A percentile compares a stretch with the other conserved stretches of the same genome.
Evolutionary conservation across 345 rosid species (phyloP).

Genomic region (Eutrema japonicum): DNA sequence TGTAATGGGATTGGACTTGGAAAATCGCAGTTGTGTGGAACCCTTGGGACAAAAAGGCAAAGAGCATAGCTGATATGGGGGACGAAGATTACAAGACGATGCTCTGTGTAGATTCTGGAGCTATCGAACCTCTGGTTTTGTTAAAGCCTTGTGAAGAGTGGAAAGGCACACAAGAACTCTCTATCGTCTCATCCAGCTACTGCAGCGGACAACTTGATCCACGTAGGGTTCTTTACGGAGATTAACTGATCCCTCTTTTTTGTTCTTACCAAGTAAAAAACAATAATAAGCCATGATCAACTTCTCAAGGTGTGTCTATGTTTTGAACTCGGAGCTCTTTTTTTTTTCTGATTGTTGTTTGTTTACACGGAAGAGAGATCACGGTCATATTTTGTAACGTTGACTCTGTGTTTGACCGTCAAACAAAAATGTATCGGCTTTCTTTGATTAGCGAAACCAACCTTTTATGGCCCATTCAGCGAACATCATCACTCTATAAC

Average conservation of each 20-base stretch:
- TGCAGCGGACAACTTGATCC: constrained; percentile 98
- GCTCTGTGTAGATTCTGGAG: constrained; percentile 87
- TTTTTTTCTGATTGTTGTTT: not conserved
- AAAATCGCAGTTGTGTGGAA: constrained; percentile 79
- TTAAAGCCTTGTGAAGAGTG: constrained; percentile 90
- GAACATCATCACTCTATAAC: constrained; percentile 3
- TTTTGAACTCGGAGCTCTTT: constrained; percentile 33
- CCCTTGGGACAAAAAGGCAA: constrained; percentile 93
- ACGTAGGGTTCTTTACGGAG: constrained; percentile 72
- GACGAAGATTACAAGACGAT: constrained; percentile 85
- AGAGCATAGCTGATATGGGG: constrained; percentile 77
- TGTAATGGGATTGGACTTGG: constrained; percentile 17
- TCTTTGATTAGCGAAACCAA: constrained; percentile 14
- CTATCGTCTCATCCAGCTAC: constrained; percentile 91
- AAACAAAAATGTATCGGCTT: constrained; percentile 31
- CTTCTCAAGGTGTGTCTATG: constrained; percentile 17
- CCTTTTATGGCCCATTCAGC: constrained; percentile 13
- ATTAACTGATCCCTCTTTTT: constrained; percentile 42
- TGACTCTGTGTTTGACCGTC: constrained; percentile 46
- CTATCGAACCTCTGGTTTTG: constrained; percentile 63
- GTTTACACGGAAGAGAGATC: constrained; percentile 25
- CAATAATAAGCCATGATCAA: constrained; percentile 34
- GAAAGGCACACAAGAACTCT: constrained; percentile 87
- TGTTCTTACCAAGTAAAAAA: not conserved
- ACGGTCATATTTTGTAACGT: constrained; percentile 46